Base-by-base conservation (phyloP, 2,329 filamentous ascomycete species). In the Penicillium corylophilum region DNA sequence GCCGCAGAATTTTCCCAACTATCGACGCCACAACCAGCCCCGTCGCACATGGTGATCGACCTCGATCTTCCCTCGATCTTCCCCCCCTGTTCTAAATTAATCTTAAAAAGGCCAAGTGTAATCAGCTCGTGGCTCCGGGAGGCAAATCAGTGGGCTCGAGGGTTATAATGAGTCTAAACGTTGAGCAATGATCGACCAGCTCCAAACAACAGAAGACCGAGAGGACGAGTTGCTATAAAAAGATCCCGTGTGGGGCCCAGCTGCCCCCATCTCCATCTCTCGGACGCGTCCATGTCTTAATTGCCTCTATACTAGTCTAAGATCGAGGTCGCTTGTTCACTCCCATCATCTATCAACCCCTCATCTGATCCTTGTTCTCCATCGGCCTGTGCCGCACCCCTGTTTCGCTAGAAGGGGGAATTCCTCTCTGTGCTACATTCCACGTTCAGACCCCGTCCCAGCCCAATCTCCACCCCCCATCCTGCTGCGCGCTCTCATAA, bases 1-100 rank as follows among this genome's bases (percentile, higher is more conserved):
- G 31, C 31, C 31, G 44, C 41, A 52, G 40, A 47, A 33, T 45
- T 55, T 50, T 43, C 41, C 33, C 44, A 49, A 56, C 58, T 60
- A 60, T 59, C 44, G 55, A 60, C 55, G 58, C 58, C 58, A 60
- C 57, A 45, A 33, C 44, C 47, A 50, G 52, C 45, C 48, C 54
- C 46, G 44, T 49, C 46, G 55, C 48, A 53, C 48, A 57, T 53
- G 47, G 51, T 22, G 54, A 57, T 55, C 47, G 51, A 39, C 51
- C 46, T 50, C 20, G 41, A 49, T 45, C 38, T 26, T 3, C 3
- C 35, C n/a, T n/a, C n/a, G n/a, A n/a, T n/a, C n/a, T n/a, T n/a
- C n/a, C n/a, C n/a, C 33, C 28, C 46, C 36, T 41, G 54, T 50
- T 53, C 54, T 53, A 53, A 53, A 45, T 50, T 51, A 53, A 53